Evolutionary conservation across 2,329 filamentous ascomycete species (phyloP), one percentile per base, ranked within the genome.

Genomic region (Colletotrichum liaoningense): DNA sequence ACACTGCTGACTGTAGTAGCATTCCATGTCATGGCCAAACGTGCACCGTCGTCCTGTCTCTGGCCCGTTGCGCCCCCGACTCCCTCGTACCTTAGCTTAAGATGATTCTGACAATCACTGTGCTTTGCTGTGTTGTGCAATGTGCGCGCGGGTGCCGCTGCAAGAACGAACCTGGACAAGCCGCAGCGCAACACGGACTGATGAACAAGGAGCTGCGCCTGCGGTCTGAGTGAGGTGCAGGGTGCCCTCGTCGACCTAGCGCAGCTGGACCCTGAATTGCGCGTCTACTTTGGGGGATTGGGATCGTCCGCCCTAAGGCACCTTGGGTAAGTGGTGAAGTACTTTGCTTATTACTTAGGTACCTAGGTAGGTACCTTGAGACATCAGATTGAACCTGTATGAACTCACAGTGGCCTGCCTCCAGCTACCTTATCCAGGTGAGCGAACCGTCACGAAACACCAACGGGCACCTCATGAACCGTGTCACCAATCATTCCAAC

Each of bases 231-330:
- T 35, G 33, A 35, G 8, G n/a, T 52, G 60, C 60, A 63, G 28
- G 28, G 42, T 24, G 6, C 42, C 58, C 24, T 46, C 38, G 58
- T 38, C 24, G 16, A 62, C 22, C 58, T 19, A 49, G 42, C 42
- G 24, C 9, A 63, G 46, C 24, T 63, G 38, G 59, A 63, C 59
- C 59, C 59, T 63, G 59, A 28, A 49, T 49, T 63, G 16, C 42
- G 42, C 16, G 24, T 49, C 24, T 63, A 35, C 38, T 49, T 63
- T 16, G 46, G 28, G 28, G 46, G 46, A 63, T 54, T 57, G 33
- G 19, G 16, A 42, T 57, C 63, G 63, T 22, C 63, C 35, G 6
- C 30, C 52, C 22, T 35, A 46, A 49, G 42, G 33, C 60, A 24
- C 38, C 9, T 26, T 24, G 16, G 33, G 14, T 38, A 62, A 42